These are phyloP conservation scores for Penicillium bialowiezense DNA, from an alignment of 495 filamentous ascomycete genomes.

Conservation along the genomic window DNA sequence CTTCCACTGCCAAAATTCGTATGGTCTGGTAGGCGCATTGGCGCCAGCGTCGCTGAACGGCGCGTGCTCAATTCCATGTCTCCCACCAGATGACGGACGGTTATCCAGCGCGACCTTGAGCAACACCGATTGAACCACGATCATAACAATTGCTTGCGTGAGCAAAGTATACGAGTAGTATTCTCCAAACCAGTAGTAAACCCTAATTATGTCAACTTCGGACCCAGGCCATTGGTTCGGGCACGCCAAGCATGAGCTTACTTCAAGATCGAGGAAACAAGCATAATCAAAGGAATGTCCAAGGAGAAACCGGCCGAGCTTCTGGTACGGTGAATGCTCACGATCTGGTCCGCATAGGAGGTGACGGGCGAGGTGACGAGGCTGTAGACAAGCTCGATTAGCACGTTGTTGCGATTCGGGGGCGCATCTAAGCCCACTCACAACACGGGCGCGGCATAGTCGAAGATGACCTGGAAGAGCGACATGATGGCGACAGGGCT, in stretches of 20 bases:
- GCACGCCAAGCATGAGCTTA: constrained; percentile 36
- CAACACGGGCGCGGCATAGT: constrained; percentile 49
- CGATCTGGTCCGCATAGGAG: constrained; percentile 88
- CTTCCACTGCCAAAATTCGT: constrained; percentile 93
- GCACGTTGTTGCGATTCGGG: background rate
- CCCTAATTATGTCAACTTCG: constrained; percentile 41
- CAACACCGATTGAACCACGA: constrained; percentile 73
- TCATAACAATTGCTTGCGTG: constrained; percentile 83
- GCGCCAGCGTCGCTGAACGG: constrained; percentile 35
- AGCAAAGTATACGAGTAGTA: constrained; percentile 78
- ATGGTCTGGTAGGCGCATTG: constrained; percentile 57
- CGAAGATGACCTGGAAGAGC: constrained; percentile 37
- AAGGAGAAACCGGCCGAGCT: constrained; percentile 85
- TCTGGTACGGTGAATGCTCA: constrained; percentile 76
- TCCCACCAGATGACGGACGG: constrained; percentile 63
- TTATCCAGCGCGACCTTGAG: constrained; percentile 89
- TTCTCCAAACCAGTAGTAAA: constrained; percentile 94
- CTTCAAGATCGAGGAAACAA: constrained; percentile 88
- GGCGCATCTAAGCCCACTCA: constrained; percentile 17
- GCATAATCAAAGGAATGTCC: constrained; percentile 97
- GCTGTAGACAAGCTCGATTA: constrained; percentile 25
- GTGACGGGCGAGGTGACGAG: constrained; percentile 80
- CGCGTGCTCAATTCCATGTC: constrained; percentile 49
- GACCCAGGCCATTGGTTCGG: background rate
- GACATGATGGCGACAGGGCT: constrained; percentile 34